Evolutionary conservation across 2,329 filamentous ascomycete species (phyloP), one percentile per base, ranked within the genome.

Genomic region (Ascochyta koolunga): DNA sequence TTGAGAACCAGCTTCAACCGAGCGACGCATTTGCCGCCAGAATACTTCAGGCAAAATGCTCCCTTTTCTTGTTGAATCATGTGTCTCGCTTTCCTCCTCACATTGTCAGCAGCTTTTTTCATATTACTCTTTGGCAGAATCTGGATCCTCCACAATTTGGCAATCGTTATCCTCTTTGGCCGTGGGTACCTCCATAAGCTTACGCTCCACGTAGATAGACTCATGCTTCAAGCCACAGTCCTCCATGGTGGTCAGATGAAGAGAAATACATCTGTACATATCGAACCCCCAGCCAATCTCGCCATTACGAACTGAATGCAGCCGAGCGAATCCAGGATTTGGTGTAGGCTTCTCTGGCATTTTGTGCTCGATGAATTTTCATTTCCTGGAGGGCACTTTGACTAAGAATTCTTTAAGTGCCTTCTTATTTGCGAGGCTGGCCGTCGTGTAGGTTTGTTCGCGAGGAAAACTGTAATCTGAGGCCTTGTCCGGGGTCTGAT

Each of bases 251-350:
- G 47, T 51, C 18, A 42, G 10, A n/a, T 46, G 46, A 2, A 61
- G 24, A 2, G 43, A 49, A 0, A 59, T 13, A 24, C 54, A 59
- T 1, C 38, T 54, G 8, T 25, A 15, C n/a, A 9, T 27, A 16
- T 61, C 56, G 5, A 56, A 39, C 0, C 48, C 56, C 54, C 53
- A 58, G 0, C 56, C 54, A 24, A 56, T 48, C 24, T 58, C 37
- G n/a, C 50, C 51, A 6, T 33, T n/a, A 1, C 35, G 33, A 1
- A 54, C 50, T 2, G 56, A 53, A 7, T 56, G 51, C 5, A 48
- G 27, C 8, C 15, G 13, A 3, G 50, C 50, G 5, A 40, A 49
- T 0, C 5, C 21, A 2, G 50, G 44, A 16, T 48, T 48, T 1
- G 10, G 11, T 2, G 37, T 11, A 5, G 3, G 4, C 36, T 15